Evolutionary conservation across 805 yeast genomes (phyloP), one percentile per base, ranked within the genome.

Genomic region (Candida orba): DNA sequence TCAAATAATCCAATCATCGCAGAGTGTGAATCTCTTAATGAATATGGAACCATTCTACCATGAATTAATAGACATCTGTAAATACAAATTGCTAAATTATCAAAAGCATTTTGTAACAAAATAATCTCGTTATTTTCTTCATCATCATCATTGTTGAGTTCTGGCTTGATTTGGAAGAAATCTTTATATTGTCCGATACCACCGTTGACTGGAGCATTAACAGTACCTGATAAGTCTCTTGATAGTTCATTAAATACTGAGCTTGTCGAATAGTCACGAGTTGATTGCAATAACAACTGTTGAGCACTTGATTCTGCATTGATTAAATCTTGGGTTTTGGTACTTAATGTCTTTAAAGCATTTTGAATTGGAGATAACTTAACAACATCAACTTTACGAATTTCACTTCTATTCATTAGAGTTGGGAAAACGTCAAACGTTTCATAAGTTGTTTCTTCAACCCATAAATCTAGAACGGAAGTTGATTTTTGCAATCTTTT

Each of bases 171-270:
- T 32, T 60, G 62, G 57, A 84, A 76, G 58, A 88, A 86, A 2
- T 75, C 75, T 43, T 90, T 72, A 63, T 84, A 88, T 58, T 84
- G 88, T 3, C 87, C 85, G 50, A 88, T 85, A 45, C 96, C 96
- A 31, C 96, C 96, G 59, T 88, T 88, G 6, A 88, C 91, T 4
- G 96, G 96, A 0, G 96, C 79, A 59, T 87, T 95, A 43, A 89
- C 90, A 0, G 96, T 85, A 36, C 96, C 96, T 3, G 87, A 75
- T 43, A 82, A 66, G 54, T 78, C 78, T 61, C 91, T 70, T 6
- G 90, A 79, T 47, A 84, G 64, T 56, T 79, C 87, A 51, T 74
- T 73, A 59, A 81, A 80, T 25, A 75, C 59, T 0, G 79, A 63
- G 3, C 68, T 57, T 39, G 63, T 66, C 40, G 72, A 76, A 1